These are phyloP conservation scores for Discostella pseudostelligera DNA, from an alignment of 108 stramenopile genomes.

Conservation along the genomic window DNA sequence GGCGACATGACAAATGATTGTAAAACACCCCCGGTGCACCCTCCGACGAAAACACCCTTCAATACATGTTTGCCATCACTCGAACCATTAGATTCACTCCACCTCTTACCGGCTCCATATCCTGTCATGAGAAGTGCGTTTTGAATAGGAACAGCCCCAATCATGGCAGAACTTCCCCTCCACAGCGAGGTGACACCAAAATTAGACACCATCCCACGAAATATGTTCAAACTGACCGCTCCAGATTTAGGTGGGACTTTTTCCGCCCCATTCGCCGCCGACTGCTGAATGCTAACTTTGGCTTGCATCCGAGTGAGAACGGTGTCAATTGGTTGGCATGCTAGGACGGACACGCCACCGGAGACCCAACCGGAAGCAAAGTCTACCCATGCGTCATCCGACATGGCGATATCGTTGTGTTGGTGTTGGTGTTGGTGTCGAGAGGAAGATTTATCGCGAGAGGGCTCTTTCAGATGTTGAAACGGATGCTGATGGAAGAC, in stretches of 20 bases:
- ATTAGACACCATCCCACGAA: constrained; percentile 39
- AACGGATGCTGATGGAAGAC: too few species aligned
- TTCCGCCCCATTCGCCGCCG: background rate
- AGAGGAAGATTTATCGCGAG: too few species aligned
- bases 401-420: constrained; percentile 17
- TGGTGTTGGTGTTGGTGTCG: too few species aligned
- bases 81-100: constrained; percentile 27
- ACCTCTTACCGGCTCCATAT: constrained; percentile 78
- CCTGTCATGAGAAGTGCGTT: constrained; percentile 86
- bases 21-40: constrained; percentile 70
- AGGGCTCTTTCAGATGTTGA: too few species aligned
- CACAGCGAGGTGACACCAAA: constrained; percentile 59
- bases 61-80: constrained; percentile 23
- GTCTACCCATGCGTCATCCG: constrained; percentile 57
- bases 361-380: constrained; percentile 75
- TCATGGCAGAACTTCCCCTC: constrained; percentile 79
- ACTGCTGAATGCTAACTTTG: background rate
- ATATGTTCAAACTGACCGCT: constrained; percentile 10
- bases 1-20: constrained; percentile 87
- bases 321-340: constrained; percentile 82
- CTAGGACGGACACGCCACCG: constrained; percentile 65
- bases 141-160: constrained; percentile 79
- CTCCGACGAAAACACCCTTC: constrained; percentile 74
- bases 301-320: constrained; percentile 77
- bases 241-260: constrained; percentile 8